Base-by-base conservation (phyloP, 768 basidiomycete genomes). In the Pleurotus giganteus region DNA sequence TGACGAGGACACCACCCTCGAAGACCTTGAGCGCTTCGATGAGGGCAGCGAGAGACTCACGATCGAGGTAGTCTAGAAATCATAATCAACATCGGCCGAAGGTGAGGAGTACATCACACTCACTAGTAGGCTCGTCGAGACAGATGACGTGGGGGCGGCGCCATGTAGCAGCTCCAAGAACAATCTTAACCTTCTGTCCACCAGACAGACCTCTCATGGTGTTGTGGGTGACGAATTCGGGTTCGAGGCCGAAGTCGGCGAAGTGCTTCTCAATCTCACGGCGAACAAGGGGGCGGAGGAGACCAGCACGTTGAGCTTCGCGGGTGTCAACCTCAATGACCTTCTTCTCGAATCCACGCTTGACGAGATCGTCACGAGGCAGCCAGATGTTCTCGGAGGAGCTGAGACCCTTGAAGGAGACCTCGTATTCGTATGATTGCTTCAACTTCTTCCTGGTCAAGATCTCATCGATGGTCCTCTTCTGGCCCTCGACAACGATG, bases 301-400 rank as follows among this genome's bases (percentile, higher is more conserved):
- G 82, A 81, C 95, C 95, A 39, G 94, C 86, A 62, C 94, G 91
- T 74, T 98, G 95, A 57, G 95, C 95, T 78, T 97, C 95, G 64
- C 92, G 91, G 54, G 95, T 95, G 71, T 97, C 95, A 60, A 97
- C 90, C 74, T 98, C 95, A 65, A 98, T 79, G 58, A 98, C 89
- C 84, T 96, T 98, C 93, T 98, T 98, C 81, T 98, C 95, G 73
- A 92, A 98, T 67, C 95, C 95, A 73, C 95, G 94, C 82, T 94
- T 94, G 81, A 97, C 74, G 62, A 98, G 89, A 62, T 98, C 95
- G 65, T 97, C 95, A 80, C 95, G 93, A 32, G 95, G 83, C 57
- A 98, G 59, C 95, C 95, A 98, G 73, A 96, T 83, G 85, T 98
- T 98, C 85, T 98, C 96, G 24, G 95, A 94, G 51, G 97, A 98